A percentile compares a stretch with the other conserved stretches of the same genome.
Conservation (phyloP, 2,329 filamentous ascomycete genomes). For the Fusarium xyrophilum region DNA sequence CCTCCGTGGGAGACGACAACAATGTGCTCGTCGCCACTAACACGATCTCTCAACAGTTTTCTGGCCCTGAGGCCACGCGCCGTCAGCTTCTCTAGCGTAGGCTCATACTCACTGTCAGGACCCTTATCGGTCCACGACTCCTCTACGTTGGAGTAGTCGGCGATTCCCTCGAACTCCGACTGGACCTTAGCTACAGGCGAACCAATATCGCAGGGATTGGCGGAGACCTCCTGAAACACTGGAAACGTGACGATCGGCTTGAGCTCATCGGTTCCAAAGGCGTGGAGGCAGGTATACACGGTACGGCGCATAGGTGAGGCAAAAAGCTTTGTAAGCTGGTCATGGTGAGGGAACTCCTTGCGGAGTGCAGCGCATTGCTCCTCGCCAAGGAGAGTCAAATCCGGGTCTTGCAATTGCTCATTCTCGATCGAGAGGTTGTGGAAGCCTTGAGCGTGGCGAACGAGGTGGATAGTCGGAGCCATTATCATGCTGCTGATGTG, state of each 20-base stretch:
- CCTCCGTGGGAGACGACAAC: slow-evolving; percentile 83
- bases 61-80: slow-evolving; percentile 67
- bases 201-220: slow-evolving; percentile 79
- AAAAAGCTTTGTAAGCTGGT: slow-evolving; percentile 71
- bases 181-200: slow-evolving; percentile 61
- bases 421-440: slow-evolving; percentile 79
- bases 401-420: slow-evolving; percentile 77
- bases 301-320: slow-evolving; percentile 84
- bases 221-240: slow-evolving; percentile 78
- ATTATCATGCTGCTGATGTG: slow-evolving; percentile 48
- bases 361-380: slow-evolving; percentile 73
- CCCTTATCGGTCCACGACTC: slow-evolving; percentile 76
- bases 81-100: slow-evolving; percentile 60
- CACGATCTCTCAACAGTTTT: slow-evolving; percentile 60
- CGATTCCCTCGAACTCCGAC: slow-evolving; percentile 65
- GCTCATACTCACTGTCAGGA: slow-evolving; percentile 53
- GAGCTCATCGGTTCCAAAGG: slow-evolving; percentile 64
- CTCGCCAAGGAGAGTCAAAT: slow-evolving; percentile 77
- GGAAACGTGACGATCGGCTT: slow-evolving; percentile 70
- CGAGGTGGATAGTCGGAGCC: slow-evolving; percentile 66
- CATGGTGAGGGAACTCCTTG: slow-evolving; percentile 68
- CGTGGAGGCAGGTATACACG: slow-evolving; percentile 75
- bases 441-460: slow-evolving; percentile 78
- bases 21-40: slow-evolving; percentile 67
- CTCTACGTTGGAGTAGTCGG: slow-evolving; percentile 69